Evolutionary conservation across 2,329 filamentous ascomycete genomes (phyloP), one percentile per base, ranked within the genome.

Genomic region (Aspergillus sp.): DNA sequence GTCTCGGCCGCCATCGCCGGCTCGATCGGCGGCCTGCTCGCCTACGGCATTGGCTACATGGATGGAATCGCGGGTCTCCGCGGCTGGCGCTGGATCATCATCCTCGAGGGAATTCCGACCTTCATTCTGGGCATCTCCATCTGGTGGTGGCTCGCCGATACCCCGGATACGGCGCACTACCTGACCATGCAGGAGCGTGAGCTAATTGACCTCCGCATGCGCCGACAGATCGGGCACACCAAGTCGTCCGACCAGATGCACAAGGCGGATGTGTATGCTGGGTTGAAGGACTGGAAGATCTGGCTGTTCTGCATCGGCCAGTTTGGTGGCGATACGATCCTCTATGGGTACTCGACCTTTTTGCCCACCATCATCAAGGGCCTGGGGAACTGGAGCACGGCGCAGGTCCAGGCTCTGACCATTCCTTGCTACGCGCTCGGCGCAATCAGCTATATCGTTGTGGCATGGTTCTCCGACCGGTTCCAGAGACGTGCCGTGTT

Each of bases 1-100:
- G 60, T 62, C 22, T 58, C 54, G 7, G 60, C 60, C n/a, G 60
- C 60, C 34, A 57, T 62, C 9, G 60, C 60, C 8, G 60, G 60
- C 3, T 58, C 60, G n/a, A 3, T 58, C 3, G 60, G 60, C 9
- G 60, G 60, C 1, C 50, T 62, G 1, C 55, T 62, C 13, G 59
- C 41, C 11, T 62, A 62, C n/a, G 60, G 60, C 1, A 62, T 62
- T 28, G 60, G 60, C 3, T n/a, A 62, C 34, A 62, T 62, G 60
- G 60, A 62, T 34, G 60, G 60, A 1, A 23, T 62, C 1, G 54
- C 60, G 11, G 60, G 60, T 13, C 50, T 62, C 13, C 55, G 54
- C n/a, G 60, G 60, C 4, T 62, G 60, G 60, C 54, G 60, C 28
- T 62, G 60, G 60, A 62, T 62, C 46, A 62, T 62, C 19, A 62